These are phyloP conservation scores for Podospora appendiculata DNA, from an alignment of 495 filamentous ascomycete species.

Conservation along the genomic window DNA sequence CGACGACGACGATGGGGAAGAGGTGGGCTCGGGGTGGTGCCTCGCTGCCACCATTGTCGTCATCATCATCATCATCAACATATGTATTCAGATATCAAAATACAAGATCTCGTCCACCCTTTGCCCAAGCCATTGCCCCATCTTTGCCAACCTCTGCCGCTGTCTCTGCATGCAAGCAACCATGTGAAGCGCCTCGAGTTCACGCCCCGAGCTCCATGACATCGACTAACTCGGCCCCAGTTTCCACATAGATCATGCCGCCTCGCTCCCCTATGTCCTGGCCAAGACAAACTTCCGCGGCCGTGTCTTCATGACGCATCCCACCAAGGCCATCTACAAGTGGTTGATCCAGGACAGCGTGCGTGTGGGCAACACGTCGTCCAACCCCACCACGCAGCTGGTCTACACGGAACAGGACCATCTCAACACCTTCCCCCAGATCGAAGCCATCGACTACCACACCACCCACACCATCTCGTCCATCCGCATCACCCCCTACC, in stretches of 20 bases:
- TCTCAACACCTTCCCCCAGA: slow-evolving; percentile 80
- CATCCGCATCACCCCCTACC: slow-evolving; percentile 93
- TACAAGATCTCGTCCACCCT: slow-evolving; percentile 24
- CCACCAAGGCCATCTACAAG: slow-evolving; percentile 98
- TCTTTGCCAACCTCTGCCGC: slow-evolving; percentile 12
- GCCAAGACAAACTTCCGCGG: slow-evolving; percentile 97
- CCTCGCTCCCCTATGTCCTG: slow-evolving; percentile 91
- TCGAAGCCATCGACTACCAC: slow-evolving; percentile 97
- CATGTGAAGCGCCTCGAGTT: slow-evolving; percentile 2
- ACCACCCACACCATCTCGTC: slow-evolving; percentile 95
- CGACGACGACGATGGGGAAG: slow-evolving; percentile 1
- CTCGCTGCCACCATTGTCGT: background rate
- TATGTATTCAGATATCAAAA: slow-evolving; percentile 30
- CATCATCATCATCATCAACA: slow-evolving; percentile 5
- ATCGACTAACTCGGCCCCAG: slow-evolving; percentile 40
- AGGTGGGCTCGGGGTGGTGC: slow-evolving; percentile 9
- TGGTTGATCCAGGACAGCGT: slow-evolving; percentile 97
- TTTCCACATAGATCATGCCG: slow-evolving; percentile 97
- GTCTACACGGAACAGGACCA: slow-evolving; percentile 94
- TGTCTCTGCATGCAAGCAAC: slow-evolving; percentile 7
- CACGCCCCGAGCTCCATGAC: background rate
- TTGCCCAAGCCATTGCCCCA: too few relatives aligned
- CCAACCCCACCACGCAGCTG: slow-evolving; percentile 61
- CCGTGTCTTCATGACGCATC: slow-evolving; percentile 97
- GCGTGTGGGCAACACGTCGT: slow-evolving; percentile 74